Conservation (phyloP, 768 basidiomycete species). For the Phaeotremella skinneri region DNA sequence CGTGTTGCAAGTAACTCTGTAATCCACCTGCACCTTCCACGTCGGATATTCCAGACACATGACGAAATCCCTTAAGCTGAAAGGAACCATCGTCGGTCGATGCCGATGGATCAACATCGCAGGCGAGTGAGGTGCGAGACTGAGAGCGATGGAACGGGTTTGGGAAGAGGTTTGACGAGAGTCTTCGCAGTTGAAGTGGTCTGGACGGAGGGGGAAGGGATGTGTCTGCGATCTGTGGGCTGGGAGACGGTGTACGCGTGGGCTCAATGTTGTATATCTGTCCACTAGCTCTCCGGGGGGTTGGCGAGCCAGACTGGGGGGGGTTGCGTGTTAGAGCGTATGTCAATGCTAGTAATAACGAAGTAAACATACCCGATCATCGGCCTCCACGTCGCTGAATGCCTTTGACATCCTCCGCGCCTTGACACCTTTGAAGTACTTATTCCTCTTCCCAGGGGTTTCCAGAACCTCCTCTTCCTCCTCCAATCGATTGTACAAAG, state of each 20-base stretch:
- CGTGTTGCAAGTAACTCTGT: constrained; percentile 11
- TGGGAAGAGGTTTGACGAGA: constrained; percentile 30
- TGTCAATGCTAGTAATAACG: not conserved
- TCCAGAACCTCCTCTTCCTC: constrained; percentile 24
- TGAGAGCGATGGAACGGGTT: constrained; percentile 32
- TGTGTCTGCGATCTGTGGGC: not conserved
- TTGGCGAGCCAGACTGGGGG: constrained; percentile 25
- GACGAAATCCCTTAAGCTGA: constrained; percentile 41
- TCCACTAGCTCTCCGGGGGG: constrained; percentile 21
- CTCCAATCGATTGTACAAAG: too few relatives aligned
- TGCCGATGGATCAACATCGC: constrained; percentile 16
- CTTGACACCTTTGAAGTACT: constrained; percentile 30
- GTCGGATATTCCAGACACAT: constrained; percentile 37
- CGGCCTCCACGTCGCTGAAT: constrained; percentile 11
- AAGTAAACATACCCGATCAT: constrained; percentile 18
- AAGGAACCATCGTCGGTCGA: constrained; percentile 35
- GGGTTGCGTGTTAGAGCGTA: not conserved
- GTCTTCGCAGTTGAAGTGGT: constrained; percentile 26
- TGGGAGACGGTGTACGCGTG: constrained; percentile 7
- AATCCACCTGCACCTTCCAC: constrained; percentile 19
- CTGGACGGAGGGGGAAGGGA: constrained; percentile 2
- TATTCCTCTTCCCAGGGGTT: constrained; percentile 26
- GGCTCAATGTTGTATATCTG: not conserved
- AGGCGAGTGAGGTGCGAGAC: constrained; percentile 30
- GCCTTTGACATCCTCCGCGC: constrained; percentile 18